Base-by-base conservation (phyloP, 2,329 filamentous ascomycete species). In the Thelonectria discophora region DNA sequence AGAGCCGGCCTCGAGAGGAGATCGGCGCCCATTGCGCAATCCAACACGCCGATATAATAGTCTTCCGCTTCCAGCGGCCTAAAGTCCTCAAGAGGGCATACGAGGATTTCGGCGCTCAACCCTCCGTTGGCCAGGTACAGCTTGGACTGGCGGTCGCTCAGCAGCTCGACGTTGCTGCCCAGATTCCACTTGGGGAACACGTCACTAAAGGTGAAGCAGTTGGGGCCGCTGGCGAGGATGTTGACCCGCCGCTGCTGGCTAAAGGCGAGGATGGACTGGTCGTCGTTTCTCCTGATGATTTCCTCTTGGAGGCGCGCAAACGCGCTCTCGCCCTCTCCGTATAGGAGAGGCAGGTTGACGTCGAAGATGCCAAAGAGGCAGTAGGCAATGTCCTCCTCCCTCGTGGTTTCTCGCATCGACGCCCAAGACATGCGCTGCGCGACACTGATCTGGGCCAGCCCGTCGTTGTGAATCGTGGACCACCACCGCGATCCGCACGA, bases 291-390 rank as follows among this genome's bases (percentile, higher is more conserved):
- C 30, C 62, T 62, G 12, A 68, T 54, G 27, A 69, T 67, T 34
- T 68, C 65, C 34, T 69, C 67, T 32, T 69, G 67, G 3, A 69
- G 49, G 2, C 66, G 58, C 6, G 61, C 42, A 51, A 69, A 69
- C 0, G 66, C 66, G 7, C 53, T 58, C 2, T 54, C 24, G 2
- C 65, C 67, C 30, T 69, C 67, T n/a, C 65, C 67, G 37, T 68
- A 69, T 0, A 69, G 57, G 18, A 69, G 55, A 5, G 67, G 64
- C 57, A 69, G 61, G 39, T 66, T 65, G 10, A 69, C 55, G 9
- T 58, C 63, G 17, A 69, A 68, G 1, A 69, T 32, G 3, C 67
- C 67, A 10, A 69, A 45, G 3, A 69, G 59, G 11, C 63, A 68
- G 45, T 69, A 69, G 0, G 64, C 67, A 12, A 58, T 57, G 37